Evolutionary conservation across 2,329 filamentous ascomycete species (phyloP), one percentile per base, ranked within the genome.

Genomic region (Aureobasidium uvarum): DNA sequence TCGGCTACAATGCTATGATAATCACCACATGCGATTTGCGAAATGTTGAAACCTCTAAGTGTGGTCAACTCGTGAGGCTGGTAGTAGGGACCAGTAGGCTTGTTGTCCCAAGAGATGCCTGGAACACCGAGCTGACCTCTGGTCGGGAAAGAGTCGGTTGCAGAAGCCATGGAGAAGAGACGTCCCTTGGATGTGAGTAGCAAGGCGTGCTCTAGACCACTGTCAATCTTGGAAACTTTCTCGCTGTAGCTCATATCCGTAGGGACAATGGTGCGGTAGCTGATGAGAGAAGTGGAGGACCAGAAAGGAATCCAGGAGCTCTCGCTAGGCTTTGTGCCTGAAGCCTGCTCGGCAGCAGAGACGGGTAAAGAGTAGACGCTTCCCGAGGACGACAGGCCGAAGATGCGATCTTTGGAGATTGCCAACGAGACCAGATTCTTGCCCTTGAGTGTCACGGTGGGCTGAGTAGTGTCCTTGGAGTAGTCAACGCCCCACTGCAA

Each of bases 401-500:
- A 83, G 56, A 99, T 87, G 20, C 93, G 89, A 75, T 97, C 93
- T 67, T 84, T 82, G 0, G 93, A 96, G 56, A 96, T 83, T 46
- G 86, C 85, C 50, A 97, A 79, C 66, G 91, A 91, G 66, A 84
- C 78, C 58, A 98, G 80, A 71, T 96, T 85, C 75, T 96, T 96
- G 64, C 93, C 94, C 67, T 79, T 86, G 63, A 99, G 78, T 0
- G 94, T 97, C 56, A 83, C 80, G 0, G 82, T 83, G 0, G 94
- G 95, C 36, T 81, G 79, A 11, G 81, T 84, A 36, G 85, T 80
- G 5, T 85, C 82, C 64, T 84, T 82, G 7, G 89, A 89, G 74
- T 89, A 97, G 3, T 83, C 91, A 3, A 83, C 83, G 1, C 95
- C 95, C 95, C 95, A 99, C 78, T 98, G 93, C 14, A 97, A 81